Percentiles rank a stretch among this genome's conserved stretches.
Evolutionary conservation across 768 basidiomycete species (phyloP).

Genomic region (Mycena sanguinolenta): DNA sequence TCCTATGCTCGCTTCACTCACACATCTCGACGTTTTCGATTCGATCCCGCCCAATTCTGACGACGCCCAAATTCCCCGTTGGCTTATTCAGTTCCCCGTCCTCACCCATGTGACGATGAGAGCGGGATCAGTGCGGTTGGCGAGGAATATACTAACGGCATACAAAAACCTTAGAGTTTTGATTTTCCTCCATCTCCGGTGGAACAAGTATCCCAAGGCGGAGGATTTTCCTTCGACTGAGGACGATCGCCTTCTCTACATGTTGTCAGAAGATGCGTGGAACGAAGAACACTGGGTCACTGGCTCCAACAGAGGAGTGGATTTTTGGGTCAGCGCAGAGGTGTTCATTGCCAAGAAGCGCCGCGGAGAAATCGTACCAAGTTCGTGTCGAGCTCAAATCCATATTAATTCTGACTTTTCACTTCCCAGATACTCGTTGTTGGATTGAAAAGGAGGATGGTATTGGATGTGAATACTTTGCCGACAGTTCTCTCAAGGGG

Average conservation of each 20-base stretch:
- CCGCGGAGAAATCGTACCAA: constrained; percentile 10
- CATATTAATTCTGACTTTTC: not conserved
- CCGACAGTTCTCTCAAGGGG: too few species aligned
- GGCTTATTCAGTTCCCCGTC: not conserved
- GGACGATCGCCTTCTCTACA: not conserved
- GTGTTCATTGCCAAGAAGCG: constrained; percentile 6
- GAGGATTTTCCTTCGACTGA: not conserved
- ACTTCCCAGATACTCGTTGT: not conserved
- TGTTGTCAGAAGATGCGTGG: not conserved
- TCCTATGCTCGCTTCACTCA: not conserved
- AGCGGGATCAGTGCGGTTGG: not conserved
- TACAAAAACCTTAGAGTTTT: not conserved
- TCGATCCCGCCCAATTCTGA: not conserved
- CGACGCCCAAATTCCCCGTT: not conserved
- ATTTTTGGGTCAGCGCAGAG: constrained; percentile 13
- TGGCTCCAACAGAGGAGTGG: not conserved
- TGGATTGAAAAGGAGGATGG: not conserved
- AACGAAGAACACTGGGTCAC: not conserved
- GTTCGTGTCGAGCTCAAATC: not conserved
- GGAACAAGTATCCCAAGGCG: too few species aligned
- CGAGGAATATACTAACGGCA: not conserved
- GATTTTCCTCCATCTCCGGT: not conserved
- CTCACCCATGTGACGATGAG: not conserved
- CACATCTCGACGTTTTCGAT: not conserved
- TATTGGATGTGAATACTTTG: not conserved